phyloP scores from a whole-genome alignment of 1,139 yeast genomes.

The Nakaseomyces delphensis region DNA sequence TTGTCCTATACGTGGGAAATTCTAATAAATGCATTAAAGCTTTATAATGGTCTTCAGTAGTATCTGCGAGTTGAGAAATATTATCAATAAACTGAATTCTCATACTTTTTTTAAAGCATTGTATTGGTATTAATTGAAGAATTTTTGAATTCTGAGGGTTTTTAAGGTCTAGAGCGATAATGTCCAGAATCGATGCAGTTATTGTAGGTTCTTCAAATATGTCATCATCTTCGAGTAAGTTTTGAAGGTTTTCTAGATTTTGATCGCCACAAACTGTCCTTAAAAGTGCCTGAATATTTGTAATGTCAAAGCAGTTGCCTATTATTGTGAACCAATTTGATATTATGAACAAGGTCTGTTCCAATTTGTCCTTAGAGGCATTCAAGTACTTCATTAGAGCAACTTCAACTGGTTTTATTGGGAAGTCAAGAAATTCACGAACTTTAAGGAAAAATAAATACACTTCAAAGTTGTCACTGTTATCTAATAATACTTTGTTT shows the following conservation, averaged over 20 bases:
- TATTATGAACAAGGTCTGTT: slow-evolving; percentile 28
- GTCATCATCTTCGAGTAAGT: slow-evolving; percentile 22
- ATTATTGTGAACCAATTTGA: slow-evolving; percentile 52
- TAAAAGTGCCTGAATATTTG: slow-evolving; percentile 14
- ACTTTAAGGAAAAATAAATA: slow-evolving; percentile 40
- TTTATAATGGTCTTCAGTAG: slow-evolving; percentile 11
- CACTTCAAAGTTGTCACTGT: slow-evolving; percentile 10
- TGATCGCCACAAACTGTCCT: slow-evolving; percentile 12
- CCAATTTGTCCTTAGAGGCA: slow-evolving; percentile 4
- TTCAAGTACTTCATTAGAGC: slow-evolving; percentile 31
- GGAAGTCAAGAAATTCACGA: slow-evolving; percentile 38
- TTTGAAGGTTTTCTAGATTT: slow-evolving; percentile 15
- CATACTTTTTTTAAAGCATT: slow-evolving; percentile 39
- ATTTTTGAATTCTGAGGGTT: slow-evolving; percentile 6
- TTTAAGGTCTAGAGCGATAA: slow-evolving; percentile 12
- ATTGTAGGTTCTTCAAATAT: slow-evolving; percentile 40
- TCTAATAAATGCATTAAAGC: slow-evolving; percentile 35
- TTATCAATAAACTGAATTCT: slow-evolving; percentile 37
- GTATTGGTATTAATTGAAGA: slow-evolving; percentile 38
- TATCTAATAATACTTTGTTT: background rate
- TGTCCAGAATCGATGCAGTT: slow-evolving; percentile 24
- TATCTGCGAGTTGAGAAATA: slow-evolving; percentile 19
- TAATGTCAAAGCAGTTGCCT: slow-evolving; percentile 32
- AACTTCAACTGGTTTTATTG: slow-evolving; percentile 17
- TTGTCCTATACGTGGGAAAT: slow-evolving; percentile 46